Evolutionary conservation across 495 filamentous ascomycete genomes (phyloP).

Genomic region (Penicillium tannophilum): DNA sequence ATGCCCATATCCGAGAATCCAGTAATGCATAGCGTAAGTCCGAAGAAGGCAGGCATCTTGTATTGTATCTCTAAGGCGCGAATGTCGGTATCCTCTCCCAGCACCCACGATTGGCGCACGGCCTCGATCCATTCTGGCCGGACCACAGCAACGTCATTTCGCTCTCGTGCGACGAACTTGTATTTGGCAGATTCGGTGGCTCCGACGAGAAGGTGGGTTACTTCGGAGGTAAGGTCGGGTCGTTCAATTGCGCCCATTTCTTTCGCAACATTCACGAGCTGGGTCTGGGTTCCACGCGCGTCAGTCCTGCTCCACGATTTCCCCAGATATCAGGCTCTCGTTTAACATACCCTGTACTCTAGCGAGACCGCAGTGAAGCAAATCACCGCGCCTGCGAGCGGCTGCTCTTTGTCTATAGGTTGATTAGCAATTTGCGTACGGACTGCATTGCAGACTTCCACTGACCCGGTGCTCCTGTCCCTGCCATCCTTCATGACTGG

Average conservation of each 20-base stretch:
- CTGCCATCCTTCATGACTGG: constrained; percentile 49
- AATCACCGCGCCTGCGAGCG: constrained; percentile 78
- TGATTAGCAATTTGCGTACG: constrained; percentile 9
- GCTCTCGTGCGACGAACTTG: constrained; percentile 87
- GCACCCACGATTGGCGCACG: constrained; percentile 77
- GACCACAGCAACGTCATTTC: constrained; percentile 81
- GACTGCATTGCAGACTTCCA: constrained; percentile 2
- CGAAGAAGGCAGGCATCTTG: constrained; percentile 60
- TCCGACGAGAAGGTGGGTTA: constrained; percentile 92
- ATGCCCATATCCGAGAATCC: constrained; percentile 79
- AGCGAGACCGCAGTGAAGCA: constrained; percentile 88
- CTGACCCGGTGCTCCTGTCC: constrained; percentile 39
- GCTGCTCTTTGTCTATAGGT: constrained; percentile 54
- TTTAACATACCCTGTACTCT: constrained; percentile 69
- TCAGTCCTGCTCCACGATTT: constrained; percentile 16
- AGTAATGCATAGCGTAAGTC: constrained; percentile 80
- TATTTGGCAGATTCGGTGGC: constrained; percentile 89
- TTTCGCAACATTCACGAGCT: constrained; percentile 65
- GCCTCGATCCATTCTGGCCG: constrained; percentile 81
- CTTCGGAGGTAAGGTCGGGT: constrained; percentile 91
- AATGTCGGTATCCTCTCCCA: constrained; percentile 78
- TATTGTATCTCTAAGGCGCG: constrained; percentile 62
- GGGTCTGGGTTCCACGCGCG: constrained; percentile 52
- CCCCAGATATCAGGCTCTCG: neutral
- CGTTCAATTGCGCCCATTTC: constrained; percentile 87